Base-by-base conservation (phyloP, 1,284 basidiomycete genomes). In the Stereum hirsutum region DNA sequence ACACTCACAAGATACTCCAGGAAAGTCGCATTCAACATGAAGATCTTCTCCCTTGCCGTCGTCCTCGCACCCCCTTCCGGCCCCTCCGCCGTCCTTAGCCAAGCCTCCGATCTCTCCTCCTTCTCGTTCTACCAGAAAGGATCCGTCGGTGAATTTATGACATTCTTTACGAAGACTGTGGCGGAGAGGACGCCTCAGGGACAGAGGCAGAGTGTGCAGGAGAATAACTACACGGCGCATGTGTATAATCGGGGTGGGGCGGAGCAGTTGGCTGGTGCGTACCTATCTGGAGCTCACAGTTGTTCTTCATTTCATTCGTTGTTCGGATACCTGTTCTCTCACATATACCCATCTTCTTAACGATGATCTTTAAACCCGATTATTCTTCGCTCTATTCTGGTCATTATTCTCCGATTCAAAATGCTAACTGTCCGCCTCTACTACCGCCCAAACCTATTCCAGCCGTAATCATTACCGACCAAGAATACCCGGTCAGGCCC, bases 61-160 rank as follows among this genome's bases (percentile, higher is more conserved):
- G 56, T 81, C 41, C 66, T 75, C 46, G 69, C 76, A 2, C 75
- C 81, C 7, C 65, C 77, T 14, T 70, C 69, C 24, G 72, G 71
- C 26, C 56, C 78, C 7, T 72, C 76, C 14, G 79, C 79, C 1
- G 64, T 86, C 21, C 78, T 99, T 26, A 72, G 75, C 50, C 76
- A 70, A 30, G 83, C 89, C 8, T 82, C 76, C 47, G 95, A 99
- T 60, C 75, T 99, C 12, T 88, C 84, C 36, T 85, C 84, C 20
- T 99, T 96, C 70, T 88, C 86, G 17, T 99, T 96, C 71, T 94
- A 96, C 62, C 93, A 98, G 65, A 72, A 80, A 47, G 83, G 87
- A 38, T 81, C 83, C 26, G 80, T 94, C 43, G 75, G 72, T 37
- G 93, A 96, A 64, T 95, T 95, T 63, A 76, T 96, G 75, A 72